Evolutionary conservation across 768 basidiomycete genomes (phyloP), one percentile per base, ranked within the genome.

Genomic region (Leccinum aurantiacum): DNA sequence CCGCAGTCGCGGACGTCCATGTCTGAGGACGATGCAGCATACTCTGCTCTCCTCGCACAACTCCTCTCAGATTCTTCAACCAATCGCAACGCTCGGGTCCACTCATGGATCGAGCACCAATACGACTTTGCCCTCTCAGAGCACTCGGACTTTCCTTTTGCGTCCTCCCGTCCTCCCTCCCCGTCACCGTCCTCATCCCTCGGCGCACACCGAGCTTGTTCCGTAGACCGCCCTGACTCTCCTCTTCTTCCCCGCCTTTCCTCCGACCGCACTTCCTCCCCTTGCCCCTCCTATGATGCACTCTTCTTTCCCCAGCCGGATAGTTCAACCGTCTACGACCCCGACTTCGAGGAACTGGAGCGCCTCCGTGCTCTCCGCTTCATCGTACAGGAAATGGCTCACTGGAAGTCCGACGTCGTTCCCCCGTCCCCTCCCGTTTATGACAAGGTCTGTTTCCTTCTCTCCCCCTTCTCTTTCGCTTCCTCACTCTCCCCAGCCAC

Each of bases 71-170:
- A 66, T 57, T 60, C 67, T 0, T 54, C 72, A 6, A 6, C 54
- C 0, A 41, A 67, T 0, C 73, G 72, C 63, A 65, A 74, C 6
- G 70, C 71, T 0, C 68, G 72, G 7, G 69, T 74, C 0, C 74
- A 74, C 44, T 75, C 72, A 1, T 74, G 72, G 72, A 74, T 74
- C 24, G 72, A 74, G 47, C 74, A 75, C 29, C 72, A 74, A n/a
- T 74, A 74, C 53, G 74, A 74, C 65, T 74, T 73, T 68, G 72
- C 67, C 17, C 60, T 73, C 31, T 66, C 72, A 2, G 72, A 73
- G n/a, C 67, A 65, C 2, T 1, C 48, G 2, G 58, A 67, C 37
- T 13, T 31, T 13, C 59, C 50, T 22, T 44, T 19, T 48, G 14
- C 61, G 10, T 57, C 57, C 2, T 62, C 69, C 2, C 69, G 60